Base-by-base conservation (phyloP, 768 basidiomycete genomes). In the Mycena metata region DNA sequence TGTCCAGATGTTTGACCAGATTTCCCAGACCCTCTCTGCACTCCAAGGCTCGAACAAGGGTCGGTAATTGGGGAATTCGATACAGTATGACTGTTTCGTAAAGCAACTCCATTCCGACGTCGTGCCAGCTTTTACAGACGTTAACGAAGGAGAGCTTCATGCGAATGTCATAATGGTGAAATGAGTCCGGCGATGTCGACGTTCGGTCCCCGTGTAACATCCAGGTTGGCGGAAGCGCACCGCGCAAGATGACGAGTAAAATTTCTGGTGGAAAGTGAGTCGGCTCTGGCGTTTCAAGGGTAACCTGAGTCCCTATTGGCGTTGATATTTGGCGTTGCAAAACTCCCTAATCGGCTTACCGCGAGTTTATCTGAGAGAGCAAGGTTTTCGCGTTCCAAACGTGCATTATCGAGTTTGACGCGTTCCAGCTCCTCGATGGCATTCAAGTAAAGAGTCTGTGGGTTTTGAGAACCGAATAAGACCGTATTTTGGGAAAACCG, bases 11-110 rank as follows among this genome's bases (percentile, higher is more conserved):
- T 49, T 66, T 64, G 2, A 74, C 69, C 15, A 70, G 54, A n/a
- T 12, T 5, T 21, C 69, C 72, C 0, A 73, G 69, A 5, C 60
- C 60, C 3, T 41, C 46, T 19, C 42, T 24, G 5, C 50, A 52
- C 21, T 69, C 54, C 9, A 74, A 47, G 5, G 69, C 60, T 6
- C 41, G 24, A 15, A 49, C 54, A 5, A 74, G 60, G 30, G 33
- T 51, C 8, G 62, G 49, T 11, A 71, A 4, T 42, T 74, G 73
- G 0, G 17, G 17, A 21, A 63, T 56, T 17, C 64, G 23, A 9
- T 66, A 69, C 21, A 74, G 17, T 19, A 41, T 45, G 0, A 72
- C 56, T n/a, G 56, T 57, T 26, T 71, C 69, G 54, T 72, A 74
- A 2, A 73, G 59, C 41, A 73, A 16, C 26, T 43, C 63, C 15